Evolutionary conservation across 2,329 filamentous ascomycete genomes (phyloP).

Genomic region (Exophiala sideris): DNA sequence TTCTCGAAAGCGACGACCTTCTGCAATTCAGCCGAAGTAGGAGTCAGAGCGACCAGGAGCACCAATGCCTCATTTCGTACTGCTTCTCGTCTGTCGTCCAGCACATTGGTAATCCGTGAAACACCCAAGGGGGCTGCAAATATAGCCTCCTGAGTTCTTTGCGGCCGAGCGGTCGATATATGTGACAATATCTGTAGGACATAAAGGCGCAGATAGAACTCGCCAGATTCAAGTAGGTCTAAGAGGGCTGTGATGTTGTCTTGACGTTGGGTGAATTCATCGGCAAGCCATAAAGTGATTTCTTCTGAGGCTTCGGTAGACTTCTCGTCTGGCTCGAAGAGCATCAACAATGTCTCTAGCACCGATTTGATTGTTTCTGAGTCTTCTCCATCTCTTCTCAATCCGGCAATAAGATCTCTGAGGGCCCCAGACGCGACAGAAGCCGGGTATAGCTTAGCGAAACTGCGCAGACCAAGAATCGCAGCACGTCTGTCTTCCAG

Average conservation of each 20-base stretch:
- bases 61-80: slow-evolving; percentile 81
- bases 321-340: slow-evolving; percentile 69
- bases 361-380: slow-evolving; percentile 94
- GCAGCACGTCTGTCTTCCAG: slow-evolving; percentile 92
- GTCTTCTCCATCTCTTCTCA: slow-evolving; percentile 87
- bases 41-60: slow-evolving; percentile 84
- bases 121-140: slow-evolving; percentile 85
- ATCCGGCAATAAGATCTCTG: slow-evolving; percentile 76
- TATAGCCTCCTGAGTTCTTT: slow-evolving; percentile 91
- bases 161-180: slow-evolving; percentile 78
- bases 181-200: slow-evolving; percentile 83
- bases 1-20: slow-evolving; percentile 95
- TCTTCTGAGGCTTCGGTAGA: slow-evolving; percentile 73
- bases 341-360: slow-evolving; percentile 89
- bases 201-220: slow-evolving; percentile 90
- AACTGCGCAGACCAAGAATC: slow-evolving; percentile 88
- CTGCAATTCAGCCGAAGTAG: slow-evolving; percentile 81
- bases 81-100: slow-evolving; percentile 83
- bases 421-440: slow-evolving; percentile 93
- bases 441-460: slow-evolving; percentile 93
- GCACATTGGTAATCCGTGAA: slow-evolving; percentile 73
- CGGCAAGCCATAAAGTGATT: slow-evolving; percentile 90
- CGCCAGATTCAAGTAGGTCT: slow-evolving; percentile 78
- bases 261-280: slow-evolving; percentile 96
- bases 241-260: slow-evolving; percentile 92